phyloP scores from a whole-genome alignment of 2,329 filamentous ascomycete genomes.

The Camillea tinctor region DNA sequence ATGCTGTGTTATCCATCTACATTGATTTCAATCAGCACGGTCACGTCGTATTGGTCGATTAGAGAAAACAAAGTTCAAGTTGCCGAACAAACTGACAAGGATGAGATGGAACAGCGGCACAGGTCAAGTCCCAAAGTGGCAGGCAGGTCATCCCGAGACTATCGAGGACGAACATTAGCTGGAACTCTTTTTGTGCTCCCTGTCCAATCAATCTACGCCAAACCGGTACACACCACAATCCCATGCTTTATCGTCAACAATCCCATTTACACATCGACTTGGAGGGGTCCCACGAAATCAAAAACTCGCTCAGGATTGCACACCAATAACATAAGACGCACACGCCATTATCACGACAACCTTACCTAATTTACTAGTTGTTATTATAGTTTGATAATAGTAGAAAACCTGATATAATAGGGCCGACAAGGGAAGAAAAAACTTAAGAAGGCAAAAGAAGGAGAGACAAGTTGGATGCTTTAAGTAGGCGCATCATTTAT shows the following conservation, averaged over 20 bases:
- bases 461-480: background rate
- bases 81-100: too few relatives aligned
- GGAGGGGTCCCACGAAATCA: too few relatives aligned
- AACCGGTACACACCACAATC: conserved; percentile 12
- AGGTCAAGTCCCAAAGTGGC: background rate
- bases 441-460: background rate
- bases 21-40: too few relatives aligned
- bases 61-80: too few relatives aligned
- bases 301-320: background rate
- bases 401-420: background rate
- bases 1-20: too few relatives aligned
- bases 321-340: background rate
- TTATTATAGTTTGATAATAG: background rate
- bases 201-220: background rate
- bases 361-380: background rate
- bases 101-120: too few relatives aligned
- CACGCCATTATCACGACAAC: background rate
- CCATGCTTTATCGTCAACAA: conserved; percentile 16
- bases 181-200: background rate
- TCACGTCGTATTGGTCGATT: too few relatives aligned
- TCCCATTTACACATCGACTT: conserved; percentile 12
- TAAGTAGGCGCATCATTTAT: background rate
- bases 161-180: background rate
- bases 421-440: background rate
- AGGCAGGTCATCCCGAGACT: background rate